Conservation (phyloP, 495 filamentous ascomycete species). For the Aspergillus sclerotiicarbonarius region DNA sequence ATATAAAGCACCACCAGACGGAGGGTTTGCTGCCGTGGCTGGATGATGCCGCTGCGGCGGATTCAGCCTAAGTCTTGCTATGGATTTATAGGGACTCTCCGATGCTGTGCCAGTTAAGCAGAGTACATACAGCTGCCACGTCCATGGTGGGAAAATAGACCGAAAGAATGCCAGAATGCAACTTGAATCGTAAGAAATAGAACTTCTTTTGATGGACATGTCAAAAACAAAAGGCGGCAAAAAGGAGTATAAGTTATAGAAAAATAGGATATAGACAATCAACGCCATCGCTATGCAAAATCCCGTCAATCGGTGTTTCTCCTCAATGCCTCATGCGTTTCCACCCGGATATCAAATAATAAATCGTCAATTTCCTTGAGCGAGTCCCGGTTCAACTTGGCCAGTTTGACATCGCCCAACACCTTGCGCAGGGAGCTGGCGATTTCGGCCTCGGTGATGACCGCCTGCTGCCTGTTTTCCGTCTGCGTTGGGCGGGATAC, state of each 20-base stretch:
- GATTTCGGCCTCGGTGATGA: constrained; percentile 31
- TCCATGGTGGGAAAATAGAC: constrained; percentile 13
- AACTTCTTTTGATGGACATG: neutral
- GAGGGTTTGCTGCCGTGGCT: no score
- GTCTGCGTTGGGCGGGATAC: constrained; percentile 15
- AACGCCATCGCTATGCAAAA: constrained; percentile 50
- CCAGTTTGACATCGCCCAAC: constrained; percentile 49
- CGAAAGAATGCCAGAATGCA: neutral
- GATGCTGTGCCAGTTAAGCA: no score
- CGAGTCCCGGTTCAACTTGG: constrained; percentile 49
- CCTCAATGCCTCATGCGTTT: constrained; percentile 59
- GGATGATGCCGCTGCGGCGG: neutral
- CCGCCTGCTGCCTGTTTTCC: neutral
- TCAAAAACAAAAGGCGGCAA: neutral
- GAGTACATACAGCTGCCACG: neutral
- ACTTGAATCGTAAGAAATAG: neutral
- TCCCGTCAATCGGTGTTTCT: constrained; percentile 31
- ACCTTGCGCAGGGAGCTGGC: constrained; percentile 48
- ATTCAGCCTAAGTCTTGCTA: neutral
- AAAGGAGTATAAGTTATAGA: neutral
- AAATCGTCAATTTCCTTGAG: constrained; percentile 62
- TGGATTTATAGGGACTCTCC: no score
- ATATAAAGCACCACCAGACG: no score
- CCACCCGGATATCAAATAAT: constrained; percentile 64
- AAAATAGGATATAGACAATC: constrained; percentile 18